Conservation (phyloP, 768 basidiomycete species). For the Epithele typhae region DNA sequence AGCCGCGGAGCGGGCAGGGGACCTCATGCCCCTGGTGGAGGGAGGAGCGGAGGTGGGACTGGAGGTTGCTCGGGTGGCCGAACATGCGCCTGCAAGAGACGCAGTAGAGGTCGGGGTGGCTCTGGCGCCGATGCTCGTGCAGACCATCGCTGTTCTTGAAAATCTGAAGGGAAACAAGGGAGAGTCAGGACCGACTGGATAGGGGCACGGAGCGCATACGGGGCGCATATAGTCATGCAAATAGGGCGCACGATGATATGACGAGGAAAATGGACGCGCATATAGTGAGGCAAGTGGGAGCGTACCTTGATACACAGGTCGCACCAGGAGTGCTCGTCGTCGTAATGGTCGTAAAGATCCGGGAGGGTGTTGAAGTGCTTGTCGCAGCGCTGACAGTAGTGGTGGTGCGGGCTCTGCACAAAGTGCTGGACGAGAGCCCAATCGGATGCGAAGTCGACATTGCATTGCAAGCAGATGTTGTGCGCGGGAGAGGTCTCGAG, state of each 20-base stretch:
- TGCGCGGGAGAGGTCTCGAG: constrained; percentile 30
- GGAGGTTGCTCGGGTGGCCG: constrained; percentile 33
- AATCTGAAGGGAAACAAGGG: constrained; percentile 15
- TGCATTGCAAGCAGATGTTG: constrained; percentile 42
- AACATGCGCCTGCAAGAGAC: constrained; percentile 43
- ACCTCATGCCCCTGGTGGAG: constrained; percentile 38
- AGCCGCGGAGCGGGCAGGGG: constrained; percentile 38
- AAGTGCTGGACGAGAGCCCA: constrained; percentile 45
- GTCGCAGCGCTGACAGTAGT: constrained; percentile 51
- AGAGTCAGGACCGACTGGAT: too few relatives aligned
- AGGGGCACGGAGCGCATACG: too few relatives aligned
- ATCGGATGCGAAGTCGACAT: constrained; percentile 39
- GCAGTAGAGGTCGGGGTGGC: constrained; percentile 36
- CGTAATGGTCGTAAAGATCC: constrained; percentile 38
- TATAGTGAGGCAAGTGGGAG: too few relatives aligned
- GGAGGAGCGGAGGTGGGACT: constrained; percentile 50
- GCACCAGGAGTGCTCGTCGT: constrained; percentile 41
- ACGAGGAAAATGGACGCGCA: background rate
- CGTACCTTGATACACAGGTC: constrained; percentile 26
- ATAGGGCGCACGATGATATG: too few relatives aligned
- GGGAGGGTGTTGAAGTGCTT: constrained; percentile 38
- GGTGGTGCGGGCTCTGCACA: constrained; percentile 43
- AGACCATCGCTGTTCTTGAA: constrained; percentile 38
- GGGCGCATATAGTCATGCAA: too few relatives aligned
- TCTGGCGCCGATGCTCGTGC: constrained; percentile 27